Conservation (phyloP, 306 rosid genomes). For the Nissolia schottii region DNA sequence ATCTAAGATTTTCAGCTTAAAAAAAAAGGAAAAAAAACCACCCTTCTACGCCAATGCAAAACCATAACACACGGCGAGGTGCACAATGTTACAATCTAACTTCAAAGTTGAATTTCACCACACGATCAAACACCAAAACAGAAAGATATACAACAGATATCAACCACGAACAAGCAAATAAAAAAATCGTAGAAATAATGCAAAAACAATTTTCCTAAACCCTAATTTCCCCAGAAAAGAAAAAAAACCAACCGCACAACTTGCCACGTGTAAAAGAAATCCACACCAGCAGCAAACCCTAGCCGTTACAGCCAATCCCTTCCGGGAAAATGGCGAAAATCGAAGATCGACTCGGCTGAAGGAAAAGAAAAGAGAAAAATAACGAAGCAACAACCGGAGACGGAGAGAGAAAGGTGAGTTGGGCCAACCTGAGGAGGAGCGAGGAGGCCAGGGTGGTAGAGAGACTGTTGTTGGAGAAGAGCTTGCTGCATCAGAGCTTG, state of each 20-base stretch:
- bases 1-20: background rate
- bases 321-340: background rate
- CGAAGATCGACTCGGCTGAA: background rate
- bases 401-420: background rate
- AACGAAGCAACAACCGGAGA: background rate
- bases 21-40: background rate
- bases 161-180: background rate
- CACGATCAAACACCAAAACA: background rate
- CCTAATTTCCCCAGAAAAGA: background rate
- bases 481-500: constrained; percentile 99
- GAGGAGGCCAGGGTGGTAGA: constrained; percentile 89
- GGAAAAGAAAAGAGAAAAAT: background rate
- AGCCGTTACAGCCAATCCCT: background rate
- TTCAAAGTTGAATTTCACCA: background rate
- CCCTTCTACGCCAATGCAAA: background rate
- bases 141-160: background rate
- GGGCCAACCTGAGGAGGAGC: constrained; percentile 94
- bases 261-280: background rate
- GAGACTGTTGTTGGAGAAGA: constrained; percentile 90
- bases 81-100: background rate
- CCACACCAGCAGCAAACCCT: constrained; percentile 26
- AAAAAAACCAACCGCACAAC: background rate
- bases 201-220: background rate
- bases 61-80: background rate
- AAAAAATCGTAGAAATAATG: background rate